Evolutionary conservation across 2,329 filamentous ascomycete genomes (phyloP).

Genomic region (Aspergillus clavatus): DNA sequence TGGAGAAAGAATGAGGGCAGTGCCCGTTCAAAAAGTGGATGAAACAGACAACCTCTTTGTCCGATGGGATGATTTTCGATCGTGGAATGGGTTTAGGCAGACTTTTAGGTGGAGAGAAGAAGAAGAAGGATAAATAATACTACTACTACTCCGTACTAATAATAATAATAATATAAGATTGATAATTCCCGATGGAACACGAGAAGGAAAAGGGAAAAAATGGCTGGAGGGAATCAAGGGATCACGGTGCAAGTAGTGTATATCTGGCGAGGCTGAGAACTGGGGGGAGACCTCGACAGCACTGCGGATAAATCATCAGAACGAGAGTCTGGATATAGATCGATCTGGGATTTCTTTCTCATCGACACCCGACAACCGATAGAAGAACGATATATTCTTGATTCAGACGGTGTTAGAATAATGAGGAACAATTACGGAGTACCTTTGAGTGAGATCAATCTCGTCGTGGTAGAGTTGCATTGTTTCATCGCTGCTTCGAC

Average conservation of each 20-base stretch:
- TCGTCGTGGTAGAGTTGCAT: no score
- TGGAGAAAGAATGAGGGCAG: conserved; percentile 12
- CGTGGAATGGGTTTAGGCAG: conserved; percentile 1
- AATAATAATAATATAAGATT: no score
- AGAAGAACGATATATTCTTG: no score
- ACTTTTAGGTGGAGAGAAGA: conserved; percentile 6
- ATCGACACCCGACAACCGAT: no score
- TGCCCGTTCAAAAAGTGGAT: conserved; percentile 7
- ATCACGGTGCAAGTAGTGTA: conserved; percentile 4
- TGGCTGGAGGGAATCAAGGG: conserved; percentile 6
- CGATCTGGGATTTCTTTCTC: no score
- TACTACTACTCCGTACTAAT: no score
- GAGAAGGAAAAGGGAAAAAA: conserved; percentile 10
- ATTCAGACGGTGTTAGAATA: no score
- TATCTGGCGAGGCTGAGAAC: conserved; percentile 8
- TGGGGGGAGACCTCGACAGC: background rate
- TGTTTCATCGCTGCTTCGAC: background rate
- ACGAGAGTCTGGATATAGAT: background rate
- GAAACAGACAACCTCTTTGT: background rate
- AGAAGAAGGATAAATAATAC: conserved; percentile 2
- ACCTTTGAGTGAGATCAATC: no score
- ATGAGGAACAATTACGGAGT: no score
- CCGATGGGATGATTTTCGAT: background rate
- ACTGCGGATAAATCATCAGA: background rate
- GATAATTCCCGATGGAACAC: conserved; percentile 6